A percentile compares a stretch with the other conserved stretches of the same genome.
phyloP scores from a whole-genome alignment of 768 basidiomycete genomes.

The Suillus subalutaceus region DNA sequence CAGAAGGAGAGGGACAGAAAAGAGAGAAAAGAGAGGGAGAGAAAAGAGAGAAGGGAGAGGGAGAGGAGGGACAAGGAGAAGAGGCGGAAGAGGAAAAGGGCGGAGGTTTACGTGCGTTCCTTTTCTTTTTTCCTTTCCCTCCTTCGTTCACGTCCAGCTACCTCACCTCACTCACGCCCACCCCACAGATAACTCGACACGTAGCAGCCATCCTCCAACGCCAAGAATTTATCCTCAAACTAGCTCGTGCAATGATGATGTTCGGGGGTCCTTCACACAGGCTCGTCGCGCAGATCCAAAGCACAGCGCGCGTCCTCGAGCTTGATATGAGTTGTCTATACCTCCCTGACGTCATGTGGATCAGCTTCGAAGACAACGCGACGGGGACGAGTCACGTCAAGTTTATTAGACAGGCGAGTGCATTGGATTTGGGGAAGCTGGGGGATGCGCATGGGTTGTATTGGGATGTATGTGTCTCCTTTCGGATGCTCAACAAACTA shows the following conservation, averaged over 20 bases:
- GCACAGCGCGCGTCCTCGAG: slow-evolving; percentile 79
- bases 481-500: background rate
- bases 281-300: slow-evolving; percentile 78
- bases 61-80: slow-evolving; percentile 38
- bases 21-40: slow-evolving; percentile 46
- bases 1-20: slow-evolving; percentile 44
- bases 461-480: slow-evolving; percentile 55
- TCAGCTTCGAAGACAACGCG: slow-evolving; percentile 79
- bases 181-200: slow-evolving; percentile 72
- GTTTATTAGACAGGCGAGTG: slow-evolving; percentile 71
- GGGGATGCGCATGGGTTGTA: slow-evolving; percentile 71
- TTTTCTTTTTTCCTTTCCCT: background rate
- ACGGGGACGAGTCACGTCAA: slow-evolving; percentile 84
- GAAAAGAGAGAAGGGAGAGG: slow-evolving; percentile 42
- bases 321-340: slow-evolving; percentile 75
- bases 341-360: slow-evolving; percentile 72
- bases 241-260: slow-evolving; percentile 87
- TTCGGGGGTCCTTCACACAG: slow-evolving; percentile 85
- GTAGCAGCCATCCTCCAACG: slow-evolving; percentile 81
- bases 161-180: background rate
- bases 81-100: slow-evolving; percentile 64
- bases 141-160: background rate
- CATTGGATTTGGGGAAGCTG: slow-evolving; percentile 78
- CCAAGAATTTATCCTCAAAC: slow-evolving; percentile 85
- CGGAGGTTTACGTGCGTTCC: slow-evolving; percentile 72